phyloP scores from a whole-genome alignment of 2,329 filamentous ascomycete genomes.

The Talaromyces sp. region DNA sequence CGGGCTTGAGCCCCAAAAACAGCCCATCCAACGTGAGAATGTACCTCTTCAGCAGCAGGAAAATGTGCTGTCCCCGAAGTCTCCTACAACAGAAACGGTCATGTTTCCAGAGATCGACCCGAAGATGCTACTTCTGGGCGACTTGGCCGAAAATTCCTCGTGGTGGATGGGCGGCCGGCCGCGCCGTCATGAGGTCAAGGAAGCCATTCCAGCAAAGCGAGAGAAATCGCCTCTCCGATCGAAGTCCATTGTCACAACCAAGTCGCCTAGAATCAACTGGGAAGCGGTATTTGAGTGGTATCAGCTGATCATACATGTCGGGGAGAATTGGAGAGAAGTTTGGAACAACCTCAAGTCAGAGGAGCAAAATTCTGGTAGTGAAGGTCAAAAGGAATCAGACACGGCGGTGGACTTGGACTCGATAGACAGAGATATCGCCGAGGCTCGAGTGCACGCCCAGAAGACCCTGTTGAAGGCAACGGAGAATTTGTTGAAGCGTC shows the following conservation, averaged over 20 bases:
- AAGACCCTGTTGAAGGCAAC: slow-evolving; percentile 71
- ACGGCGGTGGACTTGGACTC: slow-evolving; percentile 41
- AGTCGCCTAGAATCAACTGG: slow-evolving; percentile 74
- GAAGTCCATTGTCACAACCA: slow-evolving; percentile 50
- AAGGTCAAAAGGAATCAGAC: background rate
- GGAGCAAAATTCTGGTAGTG: slow-evolving; percentile 29
- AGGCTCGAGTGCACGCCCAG: slow-evolving; percentile 67
- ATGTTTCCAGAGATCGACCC: slow-evolving; percentile 59
- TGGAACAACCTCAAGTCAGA: slow-evolving; percentile 47
- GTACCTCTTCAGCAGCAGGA: background rate
- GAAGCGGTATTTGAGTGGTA: slow-evolving; percentile 70
- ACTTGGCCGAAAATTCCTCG: slow-evolving; percentile 74
- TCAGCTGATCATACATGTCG: slow-evolving; percentile 63
- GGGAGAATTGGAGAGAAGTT: slow-evolving; percentile 60
- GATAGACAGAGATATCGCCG: slow-evolving; percentile 52
- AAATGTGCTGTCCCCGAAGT: background rate
- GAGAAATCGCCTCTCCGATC: slow-evolving; percentile 30
- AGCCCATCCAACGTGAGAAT: background rate
- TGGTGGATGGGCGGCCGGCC: slow-evolving; percentile 71
- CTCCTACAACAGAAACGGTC: background rate
- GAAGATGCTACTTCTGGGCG: slow-evolving; percentile 69
- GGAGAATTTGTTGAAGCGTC: slow-evolving; percentile 75
- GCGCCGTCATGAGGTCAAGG: slow-evolving; percentile 31
- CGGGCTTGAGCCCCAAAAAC: background rate
- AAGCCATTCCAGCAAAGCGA: slow-evolving; percentile 27